Percentiles rank a stretch among this genome's conserved stretches.
Evolutionary conservation across 257 asterid species (phyloP).

Genomic region (Fraxinus anomala): DNA sequence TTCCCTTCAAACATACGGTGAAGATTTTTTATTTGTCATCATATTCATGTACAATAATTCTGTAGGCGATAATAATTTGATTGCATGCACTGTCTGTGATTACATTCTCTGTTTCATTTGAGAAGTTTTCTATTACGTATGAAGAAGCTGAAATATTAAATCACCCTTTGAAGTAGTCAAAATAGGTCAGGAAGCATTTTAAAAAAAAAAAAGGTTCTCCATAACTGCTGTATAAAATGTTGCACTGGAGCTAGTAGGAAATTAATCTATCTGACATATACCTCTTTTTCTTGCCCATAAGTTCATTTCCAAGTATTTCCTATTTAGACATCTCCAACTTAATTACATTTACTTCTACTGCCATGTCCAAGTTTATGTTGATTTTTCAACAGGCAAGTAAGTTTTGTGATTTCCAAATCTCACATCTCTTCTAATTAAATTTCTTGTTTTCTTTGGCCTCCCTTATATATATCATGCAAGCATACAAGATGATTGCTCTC

Average conservation of each 20-base stretch:
- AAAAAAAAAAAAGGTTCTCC: background rate
- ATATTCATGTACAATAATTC: background rate
- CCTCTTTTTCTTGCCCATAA: background rate
- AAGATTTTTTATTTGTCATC: background rate
- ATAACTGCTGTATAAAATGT: background rate
- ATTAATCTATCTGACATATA: background rate
- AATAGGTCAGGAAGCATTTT: background rate
- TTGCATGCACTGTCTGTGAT: background rate
- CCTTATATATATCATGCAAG: slow-evolving; percentile 15
- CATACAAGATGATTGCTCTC: slow-evolving; percentile 20
- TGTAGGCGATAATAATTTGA: slow-evolving; percentile 9
- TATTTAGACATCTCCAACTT: background rate
- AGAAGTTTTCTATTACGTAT: background rate
- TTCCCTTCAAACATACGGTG: slow-evolving; percentile 14
- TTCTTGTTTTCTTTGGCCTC: background rate
- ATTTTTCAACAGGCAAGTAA: background rate
- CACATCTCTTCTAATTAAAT: slow-evolving; percentile 5
- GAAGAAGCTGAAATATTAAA: background rate
- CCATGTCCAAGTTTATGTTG: background rate
- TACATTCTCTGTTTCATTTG: background rate
- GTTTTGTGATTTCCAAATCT: background rate
- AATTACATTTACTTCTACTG: background rate
- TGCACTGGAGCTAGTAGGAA: background rate
- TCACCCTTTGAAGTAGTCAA: background rate
- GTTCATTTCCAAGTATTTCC: background rate